Conservation (phyloP, 2,329 filamentous ascomycete genomes). For the Neopestalotiopsis sp. region DNA sequence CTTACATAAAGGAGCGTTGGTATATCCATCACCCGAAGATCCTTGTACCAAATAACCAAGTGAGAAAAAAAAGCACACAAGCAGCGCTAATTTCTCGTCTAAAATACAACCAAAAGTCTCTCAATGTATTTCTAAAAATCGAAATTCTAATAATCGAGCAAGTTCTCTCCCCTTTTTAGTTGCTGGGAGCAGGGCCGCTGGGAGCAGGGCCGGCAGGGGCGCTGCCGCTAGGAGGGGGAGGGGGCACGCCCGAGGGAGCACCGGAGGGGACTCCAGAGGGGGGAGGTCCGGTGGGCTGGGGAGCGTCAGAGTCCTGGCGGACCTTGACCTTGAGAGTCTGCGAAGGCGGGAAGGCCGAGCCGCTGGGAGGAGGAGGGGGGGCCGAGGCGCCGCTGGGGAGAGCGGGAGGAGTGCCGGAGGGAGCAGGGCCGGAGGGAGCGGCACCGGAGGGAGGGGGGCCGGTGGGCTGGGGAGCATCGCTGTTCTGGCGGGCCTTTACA, state of each 20-base stretch:
- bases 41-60: not conserved
- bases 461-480: not conserved
- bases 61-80: not conserved
- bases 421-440: not conserved
- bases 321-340: not conserved
- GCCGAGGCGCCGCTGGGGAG: not conserved
- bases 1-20: not conserved
- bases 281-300: not conserved
- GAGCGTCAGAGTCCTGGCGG: not conserved
- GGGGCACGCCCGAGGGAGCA: not conserved
- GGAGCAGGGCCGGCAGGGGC: conserved; percentile 2
- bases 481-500: not conserved
- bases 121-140: not conserved
- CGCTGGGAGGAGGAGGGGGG: not conserved
- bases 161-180: not conserved
- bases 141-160: not conserved
- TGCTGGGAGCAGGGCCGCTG: conserved; percentile 5
- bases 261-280: not conserved
- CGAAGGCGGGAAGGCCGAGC: not conserved
- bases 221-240: conserved; percentile 5
- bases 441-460: not conserved
- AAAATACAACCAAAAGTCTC: not conserved
- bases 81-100: not conserved
- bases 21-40: not conserved
- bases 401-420: not conserved